Percentiles rank a stretch among this genome's conserved stretches.
phyloP scores from a whole-genome alignment of 768 basidiomycete genomes.

The Termitomyces sp. region DNA sequence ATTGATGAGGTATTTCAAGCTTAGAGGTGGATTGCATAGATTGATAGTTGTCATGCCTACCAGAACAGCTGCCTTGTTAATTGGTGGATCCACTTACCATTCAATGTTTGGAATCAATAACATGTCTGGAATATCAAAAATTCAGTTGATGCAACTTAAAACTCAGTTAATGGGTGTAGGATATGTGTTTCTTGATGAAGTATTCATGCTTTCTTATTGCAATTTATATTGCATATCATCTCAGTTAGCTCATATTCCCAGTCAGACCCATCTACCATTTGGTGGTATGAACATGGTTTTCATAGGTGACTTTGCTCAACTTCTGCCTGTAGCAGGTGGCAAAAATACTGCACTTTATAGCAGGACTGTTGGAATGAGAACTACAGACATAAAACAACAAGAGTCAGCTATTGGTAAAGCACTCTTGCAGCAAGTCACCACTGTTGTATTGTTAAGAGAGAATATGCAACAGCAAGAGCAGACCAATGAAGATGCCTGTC shows the following conservation, averaged over 20 bases:
- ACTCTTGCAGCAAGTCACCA: slow-evolving; percentile 9
- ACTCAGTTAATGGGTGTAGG: fast-evolving
- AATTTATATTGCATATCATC: background rate
- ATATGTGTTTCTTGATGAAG: background rate
- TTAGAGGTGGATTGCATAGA: no score
- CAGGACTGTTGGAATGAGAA: no score
- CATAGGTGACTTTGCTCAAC: background rate
- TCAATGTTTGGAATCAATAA: background rate
- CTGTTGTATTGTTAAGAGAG: slow-evolving; percentile 18
- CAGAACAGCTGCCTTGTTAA: background rate
- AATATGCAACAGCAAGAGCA: slow-evolving; percentile 30
- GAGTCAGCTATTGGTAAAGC: no score
- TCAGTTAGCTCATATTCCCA: background rate
- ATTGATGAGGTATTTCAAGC: no score
- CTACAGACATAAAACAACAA: no score
- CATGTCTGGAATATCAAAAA: no score
- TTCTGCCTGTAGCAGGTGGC: background rate
- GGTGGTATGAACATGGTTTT: background rate
- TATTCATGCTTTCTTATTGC: background rate
- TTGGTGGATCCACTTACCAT: background rate
- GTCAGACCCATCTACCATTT: background rate
- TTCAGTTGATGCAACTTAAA: background rate
- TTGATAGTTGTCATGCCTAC: background rate
- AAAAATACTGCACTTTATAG: background rate
- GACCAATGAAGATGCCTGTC: slow-evolving; percentile 17